Evolutionary conservation across 176 grass and related monocot species (phyloP), one percentile per base, ranked within the genome.

Genomic region (Cenchrus americanus): DNA sequence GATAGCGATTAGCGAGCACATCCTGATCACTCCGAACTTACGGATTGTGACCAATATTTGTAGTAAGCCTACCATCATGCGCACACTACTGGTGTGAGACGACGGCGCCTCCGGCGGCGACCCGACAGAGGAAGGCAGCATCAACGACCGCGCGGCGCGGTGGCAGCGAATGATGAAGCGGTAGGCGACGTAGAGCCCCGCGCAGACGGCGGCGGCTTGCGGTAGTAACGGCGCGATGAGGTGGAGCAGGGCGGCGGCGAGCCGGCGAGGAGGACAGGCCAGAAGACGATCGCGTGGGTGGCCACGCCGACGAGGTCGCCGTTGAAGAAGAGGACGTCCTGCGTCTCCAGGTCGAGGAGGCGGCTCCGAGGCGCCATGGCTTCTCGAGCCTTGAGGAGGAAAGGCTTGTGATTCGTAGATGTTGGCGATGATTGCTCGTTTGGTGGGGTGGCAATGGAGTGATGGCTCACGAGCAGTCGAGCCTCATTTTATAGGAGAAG

Each of bases 311-410:
- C 69, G 30, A 69, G 66, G 79, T 93, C 77, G 82, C 91, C 92
- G 67, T 93, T 93, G 87, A 93, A 93, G 70, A 51, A 51, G 70
- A 52, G 47, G 59, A 91, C 85, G 80, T 90, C 94, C 79, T 95
- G 74, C 14, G 41, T 86, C 81, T 98, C 95, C 61, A 95, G 79
- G 80, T 98, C 82, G 42, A 98, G 86, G 40, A 93, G 27, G 0
- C 90, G 81, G 54, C 57, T n/a, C 70, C 55, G 73, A 70, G 87
- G 34, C 71, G 84, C 79, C 88, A 52, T 18, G 52, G 13, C 14
- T 54, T 5, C n/a, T n/a, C n/a, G 12, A 14, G 17, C 13, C 15
- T 54, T 4, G 17, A 18, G 10, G 13, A 14, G 18, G 53, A 15
- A 54, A 57, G 53, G 14, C 2, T 37, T 37, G 34, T 37, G 34